phyloP scores from a whole-genome alignment of 306 rosid genomes.

The Purshia tridentata region DNA sequence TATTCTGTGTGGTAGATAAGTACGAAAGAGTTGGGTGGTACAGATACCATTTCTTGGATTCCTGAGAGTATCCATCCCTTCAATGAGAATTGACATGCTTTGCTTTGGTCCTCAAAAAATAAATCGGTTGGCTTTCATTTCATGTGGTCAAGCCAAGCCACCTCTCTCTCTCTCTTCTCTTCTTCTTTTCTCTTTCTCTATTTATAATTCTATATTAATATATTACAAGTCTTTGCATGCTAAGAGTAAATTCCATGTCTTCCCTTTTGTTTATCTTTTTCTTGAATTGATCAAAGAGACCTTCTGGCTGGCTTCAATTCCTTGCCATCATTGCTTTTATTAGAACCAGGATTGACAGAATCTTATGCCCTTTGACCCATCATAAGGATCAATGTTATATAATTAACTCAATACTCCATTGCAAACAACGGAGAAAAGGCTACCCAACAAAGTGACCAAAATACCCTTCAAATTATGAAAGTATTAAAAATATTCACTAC shows the following conservation, averaged over 20 bases:
- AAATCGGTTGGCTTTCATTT: slow-evolving; percentile 43
- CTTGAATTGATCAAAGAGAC: slow-evolving; percentile 23
- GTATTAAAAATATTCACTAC: too few species aligned
- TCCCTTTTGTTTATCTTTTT: slow-evolving; percentile 35
- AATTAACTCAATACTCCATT: not conserved
- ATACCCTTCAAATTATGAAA: not conserved
- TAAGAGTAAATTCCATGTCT: slow-evolving; percentile 30
- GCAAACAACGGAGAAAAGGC: slow-evolving; percentile 22
- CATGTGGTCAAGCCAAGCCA: slow-evolving; percentile 44
- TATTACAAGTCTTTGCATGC: too few species aligned
- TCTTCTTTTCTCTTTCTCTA: not conserved
- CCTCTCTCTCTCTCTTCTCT: slow-evolving; percentile 26
- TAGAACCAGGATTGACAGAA: slow-evolving; percentile 45
- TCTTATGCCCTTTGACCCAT: slow-evolving; percentile 57
- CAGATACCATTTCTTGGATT: slow-evolving; percentile 48
- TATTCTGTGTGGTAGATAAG: slow-evolving; percentile 1
- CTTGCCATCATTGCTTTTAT: slow-evolving; percentile 54
- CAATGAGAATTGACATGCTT: slow-evolving; percentile 24
- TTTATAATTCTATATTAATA: too few species aligned
- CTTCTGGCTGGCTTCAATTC: slow-evolving; percentile 34
- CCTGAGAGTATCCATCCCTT: slow-evolving; percentile 33
- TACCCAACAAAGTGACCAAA: not conserved
- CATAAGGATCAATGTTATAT: slow-evolving; percentile 30
- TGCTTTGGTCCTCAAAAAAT: slow-evolving; percentile 33
- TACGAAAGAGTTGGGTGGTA: not conserved